These are phyloP conservation scores for Quercus mongolica DNA, from an alignment of 306 rosid species.

Conservation along the genomic window DNA sequence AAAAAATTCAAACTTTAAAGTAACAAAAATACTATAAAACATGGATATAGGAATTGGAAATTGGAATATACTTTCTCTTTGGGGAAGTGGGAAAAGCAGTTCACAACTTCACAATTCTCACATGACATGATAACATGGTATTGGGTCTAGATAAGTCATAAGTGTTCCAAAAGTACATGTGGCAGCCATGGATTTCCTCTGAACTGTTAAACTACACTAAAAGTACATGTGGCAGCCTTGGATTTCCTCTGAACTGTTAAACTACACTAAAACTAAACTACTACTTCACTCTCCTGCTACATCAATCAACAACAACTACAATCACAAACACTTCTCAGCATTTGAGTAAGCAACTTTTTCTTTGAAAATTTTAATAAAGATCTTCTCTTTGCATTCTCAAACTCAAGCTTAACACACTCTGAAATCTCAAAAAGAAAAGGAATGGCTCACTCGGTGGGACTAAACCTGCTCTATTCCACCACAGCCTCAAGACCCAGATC, in stretches of 20 bases:
- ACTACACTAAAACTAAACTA: no score
- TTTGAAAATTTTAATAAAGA: no score
- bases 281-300: no score
- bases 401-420: not conserved
- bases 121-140: not conserved
- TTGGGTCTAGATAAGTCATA: conserved; percentile 37
- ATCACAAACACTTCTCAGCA: not conserved
- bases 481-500: conserved; percentile 26
- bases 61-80: not conserved
- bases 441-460: conserved; percentile 48
- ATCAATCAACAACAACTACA: not conserved
- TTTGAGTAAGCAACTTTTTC: not conserved
- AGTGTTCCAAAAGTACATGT: conserved; percentile 32
- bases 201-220: no score
- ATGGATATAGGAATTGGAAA: no score
- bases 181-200: conserved; percentile 23
- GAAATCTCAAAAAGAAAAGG: not conserved
- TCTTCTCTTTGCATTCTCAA: not conserved
- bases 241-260: not conserved
- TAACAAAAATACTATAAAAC: not conserved
- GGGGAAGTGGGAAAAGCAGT: not conserved
- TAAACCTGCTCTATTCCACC: conserved; percentile 35
- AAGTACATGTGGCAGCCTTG: conserved; percentile 40
- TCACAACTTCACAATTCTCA: not conserved
- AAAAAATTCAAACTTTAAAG: not conserved